phyloP scores from a whole-genome alignment of 2,329 filamentous ascomycete genomes.

The Lasiodiplodia sp. region DNA sequence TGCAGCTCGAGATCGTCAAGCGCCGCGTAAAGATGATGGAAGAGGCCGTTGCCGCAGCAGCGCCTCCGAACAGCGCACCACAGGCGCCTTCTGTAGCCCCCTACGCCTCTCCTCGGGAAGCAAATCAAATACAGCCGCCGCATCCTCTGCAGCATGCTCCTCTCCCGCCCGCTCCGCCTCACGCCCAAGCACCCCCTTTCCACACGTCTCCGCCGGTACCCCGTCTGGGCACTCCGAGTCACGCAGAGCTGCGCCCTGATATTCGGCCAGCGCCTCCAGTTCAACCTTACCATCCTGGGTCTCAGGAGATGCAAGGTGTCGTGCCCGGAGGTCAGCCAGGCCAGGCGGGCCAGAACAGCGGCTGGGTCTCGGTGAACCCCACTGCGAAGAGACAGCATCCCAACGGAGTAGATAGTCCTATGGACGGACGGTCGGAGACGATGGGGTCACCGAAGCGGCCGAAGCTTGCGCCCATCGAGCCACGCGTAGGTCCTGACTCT shows the following conservation, averaged over 20 bases:
- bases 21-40: constrained; percentile 52
- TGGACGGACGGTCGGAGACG: constrained; percentile 39
- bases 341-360: constrained; percentile 36
- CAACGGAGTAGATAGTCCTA: constrained; percentile 45
- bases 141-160: constrained; percentile 26
- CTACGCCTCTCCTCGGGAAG: constrained; percentile 11
- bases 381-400: constrained; percentile 49
- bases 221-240: constrained; percentile 13
- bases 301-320: constrained; percentile 14
- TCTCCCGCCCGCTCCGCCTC: background rate
- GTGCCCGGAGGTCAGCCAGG: background rate
- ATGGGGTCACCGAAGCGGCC: constrained; percentile 54
- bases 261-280: constrained; percentile 15
- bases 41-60: constrained; percentile 34
- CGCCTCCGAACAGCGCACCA: constrained; percentile 6
- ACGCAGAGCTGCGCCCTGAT: constrained; percentile 19
- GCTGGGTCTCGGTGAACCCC: constrained; percentile 55
- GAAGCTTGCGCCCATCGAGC: constrained; percentile 50
- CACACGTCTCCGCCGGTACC: constrained; percentile 13
- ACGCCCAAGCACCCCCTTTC: constrained; percentile 8
- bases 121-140: background rate
- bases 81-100: constrained; percentile 5
- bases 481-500: constrained; percentile 40
- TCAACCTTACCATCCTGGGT: constrained; percentile 5
- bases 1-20: constrained; percentile 58